A percentile compares a stretch with the other conserved stretches of the same genome.
Evolutionary conservation across 495 filamentous ascomycete species (phyloP).

Genomic region (Trypethelium eluteriae): DNA sequence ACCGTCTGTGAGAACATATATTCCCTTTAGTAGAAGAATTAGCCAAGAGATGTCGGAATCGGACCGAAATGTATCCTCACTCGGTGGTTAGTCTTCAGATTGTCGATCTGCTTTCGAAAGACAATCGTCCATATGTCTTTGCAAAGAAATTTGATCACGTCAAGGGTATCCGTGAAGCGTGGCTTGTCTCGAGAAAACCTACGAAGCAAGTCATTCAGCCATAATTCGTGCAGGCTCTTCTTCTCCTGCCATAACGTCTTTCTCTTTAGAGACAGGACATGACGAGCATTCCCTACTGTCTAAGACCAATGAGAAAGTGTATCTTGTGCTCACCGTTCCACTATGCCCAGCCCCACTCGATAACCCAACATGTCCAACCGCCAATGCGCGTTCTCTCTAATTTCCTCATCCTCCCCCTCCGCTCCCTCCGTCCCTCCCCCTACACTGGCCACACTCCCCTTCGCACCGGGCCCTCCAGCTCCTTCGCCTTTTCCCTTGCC

Average conservation of each 20-base stretch:
- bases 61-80: slow-evolving; percentile 2
- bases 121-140: slow-evolving; percentile 93
- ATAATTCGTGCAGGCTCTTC: neutral
- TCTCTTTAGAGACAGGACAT: slow-evolving; percentile 8
- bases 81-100: slow-evolving; percentile 95
- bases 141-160: slow-evolving; percentile 87
- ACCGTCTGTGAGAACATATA: slow-evolving; percentile 94
- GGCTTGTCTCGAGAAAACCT: slow-evolving; percentile 86
- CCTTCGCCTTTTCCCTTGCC: slow-evolving; percentile 6
- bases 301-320: neutral
- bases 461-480: neutral
- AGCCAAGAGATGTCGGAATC: neutral
- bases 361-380: slow-evolving; percentile 82
- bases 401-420: slow-evolving; percentile 76
- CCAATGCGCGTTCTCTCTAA: slow-evolving; percentile 73
- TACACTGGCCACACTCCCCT: slow-evolving; percentile 12
- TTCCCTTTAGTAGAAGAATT: slow-evolving; percentile 49
- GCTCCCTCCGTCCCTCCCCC: slow-evolving; percentile 27
- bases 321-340: slow-evolving; percentile 62
- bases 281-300: slow-evolving; percentile 14
- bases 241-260: neutral
- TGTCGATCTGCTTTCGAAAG: slow-evolving; percentile 95
- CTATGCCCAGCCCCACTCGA: slow-evolving; percentile 84
- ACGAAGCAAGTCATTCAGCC: slow-evolving; percentile 1
- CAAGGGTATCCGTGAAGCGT: slow-evolving; percentile 42